Conservation (phyloP, 306 rosid species). For the Abrus precatorius region DNA sequence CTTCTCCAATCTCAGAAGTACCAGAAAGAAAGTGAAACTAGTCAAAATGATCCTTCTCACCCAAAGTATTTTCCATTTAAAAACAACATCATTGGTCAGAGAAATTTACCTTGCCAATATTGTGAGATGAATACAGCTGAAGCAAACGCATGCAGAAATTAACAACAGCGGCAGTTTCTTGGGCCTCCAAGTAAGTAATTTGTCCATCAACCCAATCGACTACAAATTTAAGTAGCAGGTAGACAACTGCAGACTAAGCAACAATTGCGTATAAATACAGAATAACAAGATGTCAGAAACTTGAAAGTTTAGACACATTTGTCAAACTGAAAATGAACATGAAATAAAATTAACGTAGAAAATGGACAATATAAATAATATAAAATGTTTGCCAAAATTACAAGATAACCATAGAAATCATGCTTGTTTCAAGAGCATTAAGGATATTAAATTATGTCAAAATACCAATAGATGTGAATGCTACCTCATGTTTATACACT, state of each 20-base stretch:
- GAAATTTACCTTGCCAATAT: slow-evolving; percentile 87
- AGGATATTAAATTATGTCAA: slow-evolving; percentile 22
- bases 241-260: slow-evolving; percentile 91
- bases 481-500: slow-evolving; percentile 94
- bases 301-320: slow-evolving; percentile 22
- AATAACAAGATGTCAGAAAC: slow-evolving; percentile 37
- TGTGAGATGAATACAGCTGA: slow-evolving; percentile 90
- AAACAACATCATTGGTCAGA: slow-evolving; percentile 25
- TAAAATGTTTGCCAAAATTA: slow-evolving; percentile 4
- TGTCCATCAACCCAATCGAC: slow-evolving; percentile 97
- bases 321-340: slow-evolving; percentile 35
- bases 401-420: slow-evolving; percentile 29
- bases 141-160: slow-evolving; percentile 92
- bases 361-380: slow-evolving; percentile 21
- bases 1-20: slow-evolving; percentile 6
- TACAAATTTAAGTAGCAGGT: slow-evolving; percentile 91
- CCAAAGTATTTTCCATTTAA: slow-evolving; percentile 16
- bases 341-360: slow-evolving; percentile 21
- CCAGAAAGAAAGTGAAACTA: slow-evolving; percentile 32
- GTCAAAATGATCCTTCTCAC: slow-evolving; percentile 28
- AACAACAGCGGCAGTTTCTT: slow-evolving; percentile 78
- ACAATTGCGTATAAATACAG: slow-evolving; percentile 48
- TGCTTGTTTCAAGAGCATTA: slow-evolving; percentile 25
- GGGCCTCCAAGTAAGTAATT: slow-evolving; percentile 86
- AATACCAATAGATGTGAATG: slow-evolving; percentile 37